These are phyloP conservation scores for Nemania sp. DNA, from an alignment of 2,329 filamentous ascomycete genomes.

Conservation along the genomic window DNA sequence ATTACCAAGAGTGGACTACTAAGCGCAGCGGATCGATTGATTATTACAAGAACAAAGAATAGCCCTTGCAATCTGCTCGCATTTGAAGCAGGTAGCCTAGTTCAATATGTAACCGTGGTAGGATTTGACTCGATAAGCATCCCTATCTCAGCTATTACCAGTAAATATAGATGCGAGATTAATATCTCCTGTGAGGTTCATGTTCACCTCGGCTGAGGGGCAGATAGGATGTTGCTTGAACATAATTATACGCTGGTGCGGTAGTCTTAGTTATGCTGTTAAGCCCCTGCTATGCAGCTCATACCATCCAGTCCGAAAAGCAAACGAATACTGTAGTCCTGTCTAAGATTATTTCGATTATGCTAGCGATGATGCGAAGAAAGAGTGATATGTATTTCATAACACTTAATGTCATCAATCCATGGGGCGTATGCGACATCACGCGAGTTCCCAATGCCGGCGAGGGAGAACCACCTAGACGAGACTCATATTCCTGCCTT, in stretches of 20 bases:
- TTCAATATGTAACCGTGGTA: constrained; percentile 8
- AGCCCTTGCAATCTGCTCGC: neutral
- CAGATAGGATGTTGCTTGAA: constrained; percentile 21
- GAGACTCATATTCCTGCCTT: constrained; percentile 13
- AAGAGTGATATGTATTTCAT: neutral
- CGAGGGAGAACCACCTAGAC: neutral
- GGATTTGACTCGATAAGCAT: constrained; percentile 22
- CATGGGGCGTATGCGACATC: constrained; percentile 13
- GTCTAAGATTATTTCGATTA: constrained; percentile 19
- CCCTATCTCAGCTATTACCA: constrained; percentile 11
- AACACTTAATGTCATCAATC: constrained; percentile 7
- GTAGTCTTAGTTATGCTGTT: constrained; percentile 23
- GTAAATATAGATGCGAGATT: constrained; percentile 15
- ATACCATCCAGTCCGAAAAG: constrained; percentile 20
- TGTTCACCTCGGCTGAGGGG: constrained; percentile 31
- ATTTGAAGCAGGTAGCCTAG: constrained; percentile 27
- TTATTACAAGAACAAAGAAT: too few relatives aligned
- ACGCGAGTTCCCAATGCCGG: constrained; percentile 22
- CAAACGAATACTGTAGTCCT: constrained; percentile 10
- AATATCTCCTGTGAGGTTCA: constrained; percentile 30
- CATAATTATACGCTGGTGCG: constrained; percentile 25
- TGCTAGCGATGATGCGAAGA: neutral
- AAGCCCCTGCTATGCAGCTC: constrained; percentile 30
- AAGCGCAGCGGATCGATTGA: neutral
- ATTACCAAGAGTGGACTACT: neutral